Evolutionary conservation across 1,284 basidiomycete genomes (phyloP).

Genomic region (Hortiboletus rubellus): DNA sequence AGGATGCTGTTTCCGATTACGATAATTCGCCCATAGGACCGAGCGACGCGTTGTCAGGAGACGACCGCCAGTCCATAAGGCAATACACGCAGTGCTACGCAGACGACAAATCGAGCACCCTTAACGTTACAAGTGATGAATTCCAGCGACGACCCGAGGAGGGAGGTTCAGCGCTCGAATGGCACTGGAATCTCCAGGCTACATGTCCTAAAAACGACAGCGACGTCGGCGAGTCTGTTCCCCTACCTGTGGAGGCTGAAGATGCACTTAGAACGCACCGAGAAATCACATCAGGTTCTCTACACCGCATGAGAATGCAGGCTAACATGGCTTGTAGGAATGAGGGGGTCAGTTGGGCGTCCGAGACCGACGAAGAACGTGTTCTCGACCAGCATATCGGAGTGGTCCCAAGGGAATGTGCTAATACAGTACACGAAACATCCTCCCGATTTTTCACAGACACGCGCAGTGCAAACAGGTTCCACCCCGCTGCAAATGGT

Average conservation of each 20-base stretch:
- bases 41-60: background rate
- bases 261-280: background rate
- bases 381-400: too few relatives aligned
- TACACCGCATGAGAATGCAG: too few relatives aligned
- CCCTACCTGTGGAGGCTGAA: background rate
- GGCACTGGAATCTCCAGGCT: background rate
- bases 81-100: background rate
- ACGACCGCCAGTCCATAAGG: background rate
- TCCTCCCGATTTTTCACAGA: background rate
- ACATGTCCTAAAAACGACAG: background rate
- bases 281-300: too few relatives aligned
- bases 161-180: background rate
- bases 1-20: slow-evolving; percentile 5
- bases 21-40: background rate
- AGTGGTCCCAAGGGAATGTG: too few relatives aligned
- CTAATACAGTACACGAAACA: too few relatives aligned
- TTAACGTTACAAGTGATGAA: background rate
- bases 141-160: background rate
- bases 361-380: too few relatives aligned
- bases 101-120: background rate
- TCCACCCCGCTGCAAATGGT: background rate
- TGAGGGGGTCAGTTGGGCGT: too few relatives aligned
- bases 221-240: background rate
- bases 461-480: background rate
- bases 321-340: too few relatives aligned